phyloP scores from a whole-genome alignment of 768 basidiomycete species.

The Ephemerocybe angulata region DNA sequence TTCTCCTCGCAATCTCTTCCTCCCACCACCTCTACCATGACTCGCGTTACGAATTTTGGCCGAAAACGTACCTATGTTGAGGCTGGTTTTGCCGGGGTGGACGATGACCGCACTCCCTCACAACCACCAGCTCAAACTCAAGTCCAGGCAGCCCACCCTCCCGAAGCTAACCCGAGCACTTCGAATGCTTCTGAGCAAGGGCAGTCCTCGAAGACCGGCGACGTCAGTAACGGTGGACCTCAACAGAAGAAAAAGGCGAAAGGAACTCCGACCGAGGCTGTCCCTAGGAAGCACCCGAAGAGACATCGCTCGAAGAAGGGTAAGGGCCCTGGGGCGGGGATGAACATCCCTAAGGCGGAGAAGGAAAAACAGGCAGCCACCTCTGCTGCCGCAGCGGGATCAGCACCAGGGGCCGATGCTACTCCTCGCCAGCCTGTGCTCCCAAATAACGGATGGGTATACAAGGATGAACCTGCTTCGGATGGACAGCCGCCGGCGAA shows the following conservation, averaged over 20 bases:
- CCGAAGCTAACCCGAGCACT: too few relatives aligned
- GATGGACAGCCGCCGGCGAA: constrained; percentile 19
- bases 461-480: neutral
- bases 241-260: too few relatives aligned
- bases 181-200: too few relatives aligned
- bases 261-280: too few relatives aligned
- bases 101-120: constrained; percentile 3
- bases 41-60: constrained; percentile 71
- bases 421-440: neutral
- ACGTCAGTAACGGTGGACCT: too few relatives aligned
- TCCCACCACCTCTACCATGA: constrained; percentile 43
- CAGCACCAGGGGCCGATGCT: neutral
- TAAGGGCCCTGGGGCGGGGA: too few relatives aligned
- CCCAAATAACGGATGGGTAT: neutral
- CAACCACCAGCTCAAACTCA: constrained; percentile 1
- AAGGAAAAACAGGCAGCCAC: neutral
- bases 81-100: constrained; percentile 43
- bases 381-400: too few relatives aligned
- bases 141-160: constrained; percentile 18
- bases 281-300: constrained; percentile 66
- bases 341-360: too few relatives aligned
- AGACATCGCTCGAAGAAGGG: constrained; percentile 40
- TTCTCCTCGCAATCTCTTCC: neutral
- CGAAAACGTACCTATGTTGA: constrained; percentile 69
- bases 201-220: too few relatives aligned